A percentile compares a stretch with the other conserved stretches of the same genome.
phyloP scores from a whole-genome alignment of 352 stramenopile species.

The Phytophthora ohioensis region DNA sequence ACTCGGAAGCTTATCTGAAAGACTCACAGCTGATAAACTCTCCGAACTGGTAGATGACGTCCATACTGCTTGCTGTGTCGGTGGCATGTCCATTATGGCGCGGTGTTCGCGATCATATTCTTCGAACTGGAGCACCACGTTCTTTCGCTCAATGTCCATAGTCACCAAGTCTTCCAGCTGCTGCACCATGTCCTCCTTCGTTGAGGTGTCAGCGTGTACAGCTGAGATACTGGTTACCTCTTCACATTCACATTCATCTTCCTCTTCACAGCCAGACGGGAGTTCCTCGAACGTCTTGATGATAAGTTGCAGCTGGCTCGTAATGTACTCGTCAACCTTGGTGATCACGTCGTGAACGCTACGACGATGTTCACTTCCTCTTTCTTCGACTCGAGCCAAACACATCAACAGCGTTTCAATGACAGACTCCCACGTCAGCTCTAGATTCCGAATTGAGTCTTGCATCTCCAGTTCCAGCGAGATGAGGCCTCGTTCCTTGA shows the following conservation, averaged over 20 bases:
- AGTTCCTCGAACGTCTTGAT: slow-evolving; percentile 48
- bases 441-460: slow-evolving; percentile 52
- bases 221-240: too few relatives aligned
- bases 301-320: slow-evolving; percentile 46
- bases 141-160: slow-evolving; percentile 55
- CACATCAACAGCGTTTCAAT: slow-evolving; percentile 73
- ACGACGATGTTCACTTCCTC: slow-evolving; percentile 66
- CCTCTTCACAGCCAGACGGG: slow-evolving; percentile 39
- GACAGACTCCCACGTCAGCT: slow-evolving; percentile 69
- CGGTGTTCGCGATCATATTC: slow-evolving; percentile 63
- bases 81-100: slow-evolving; percentile 38
- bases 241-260: neutral
- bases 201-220: neutral
- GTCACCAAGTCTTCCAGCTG: slow-evolving; percentile 61
- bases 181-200: slow-evolving; percentile 44
- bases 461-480: slow-evolving; percentile 19
- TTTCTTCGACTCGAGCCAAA: slow-evolving; percentile 62
- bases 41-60: slow-evolving; percentile 7
- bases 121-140: slow-evolving; percentile 48
- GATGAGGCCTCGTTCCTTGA: slow-evolving; percentile 39
- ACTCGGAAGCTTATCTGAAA: slow-evolving; percentile 45
- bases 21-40: slow-evolving; percentile 12
- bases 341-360: slow-evolving; percentile 60
- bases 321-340: slow-evolving; percentile 59
- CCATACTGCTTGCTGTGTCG: slow-evolving; percentile 22